Percentiles rank a stretch among this genome's conserved stretches.
These are phyloP conservation scores for Debaryomyces coudertii DNA, from an alignment of 1,139 yeast species.

Conservation along the genomic window DNA sequence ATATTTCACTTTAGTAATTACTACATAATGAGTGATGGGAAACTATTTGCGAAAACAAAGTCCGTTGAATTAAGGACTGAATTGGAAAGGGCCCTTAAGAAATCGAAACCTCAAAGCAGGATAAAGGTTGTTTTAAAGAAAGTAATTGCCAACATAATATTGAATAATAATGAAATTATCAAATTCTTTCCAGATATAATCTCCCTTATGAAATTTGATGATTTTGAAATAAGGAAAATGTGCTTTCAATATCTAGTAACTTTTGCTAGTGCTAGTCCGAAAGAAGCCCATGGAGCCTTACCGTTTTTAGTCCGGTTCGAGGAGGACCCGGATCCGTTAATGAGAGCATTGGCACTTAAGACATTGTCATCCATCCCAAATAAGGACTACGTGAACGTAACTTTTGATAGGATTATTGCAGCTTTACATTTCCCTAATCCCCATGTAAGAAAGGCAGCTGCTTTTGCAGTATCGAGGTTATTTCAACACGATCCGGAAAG, in stretches of 20 bases:
- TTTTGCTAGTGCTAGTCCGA: constrained; percentile 60
- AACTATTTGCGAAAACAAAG: constrained; percentile 44
- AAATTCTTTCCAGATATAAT: constrained; percentile 68
- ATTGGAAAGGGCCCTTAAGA: constrained; percentile 56
- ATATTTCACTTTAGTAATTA: neutral
- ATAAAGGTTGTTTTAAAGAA: constrained; percentile 70
- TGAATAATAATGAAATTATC: constrained; percentile 80
- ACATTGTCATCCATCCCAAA: constrained; percentile 65
- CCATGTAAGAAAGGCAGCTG: constrained; percentile 68
- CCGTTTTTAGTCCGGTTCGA: constrained; percentile 58
- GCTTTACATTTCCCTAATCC: constrained; percentile 59
- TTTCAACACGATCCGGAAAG: constrained; percentile 58
- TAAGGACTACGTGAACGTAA: constrained; percentile 49
- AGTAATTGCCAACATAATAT: constrained; percentile 78
- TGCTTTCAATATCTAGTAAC: constrained; percentile 62
- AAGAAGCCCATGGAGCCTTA: constrained; percentile 57
- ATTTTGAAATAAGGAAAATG: constrained; percentile 73
- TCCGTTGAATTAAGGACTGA: constrained; percentile 62
- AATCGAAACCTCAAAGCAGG: constrained; percentile 50
- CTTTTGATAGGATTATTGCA: constrained; percentile 24
- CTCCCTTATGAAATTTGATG: constrained; percentile 61
- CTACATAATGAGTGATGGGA: constrained; percentile 44
- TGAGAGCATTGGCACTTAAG: constrained; percentile 58
- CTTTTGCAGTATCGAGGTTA: constrained; percentile 68
- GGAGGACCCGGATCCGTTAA: constrained; percentile 36